phyloP scores from a whole-genome alignment of 163 green algal species.

The Prototheca cutis region DNA sequence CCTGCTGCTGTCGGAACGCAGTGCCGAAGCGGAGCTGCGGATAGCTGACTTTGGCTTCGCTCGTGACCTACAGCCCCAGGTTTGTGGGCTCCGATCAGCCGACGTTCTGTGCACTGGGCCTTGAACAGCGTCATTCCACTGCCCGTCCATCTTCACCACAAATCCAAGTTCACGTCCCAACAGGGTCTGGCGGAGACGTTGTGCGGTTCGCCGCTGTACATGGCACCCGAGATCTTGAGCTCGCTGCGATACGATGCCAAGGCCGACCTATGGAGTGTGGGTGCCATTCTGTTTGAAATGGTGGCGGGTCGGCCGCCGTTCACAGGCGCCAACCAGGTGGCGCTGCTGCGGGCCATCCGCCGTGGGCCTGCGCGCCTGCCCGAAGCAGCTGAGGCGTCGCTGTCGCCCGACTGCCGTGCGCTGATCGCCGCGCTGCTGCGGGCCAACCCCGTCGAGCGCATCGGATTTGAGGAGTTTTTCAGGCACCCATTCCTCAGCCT shows the following conservation, averaged over 20 bases:
- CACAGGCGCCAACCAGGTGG: slow-evolving; percentile 83
- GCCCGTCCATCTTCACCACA: no score
- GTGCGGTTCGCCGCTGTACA: slow-evolving; percentile 94
- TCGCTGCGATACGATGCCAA: slow-evolving; percentile 87
- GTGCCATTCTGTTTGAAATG: slow-evolving; percentile 92
- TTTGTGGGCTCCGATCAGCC: not conserved
- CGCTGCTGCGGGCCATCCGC: slow-evolving; percentile 87
- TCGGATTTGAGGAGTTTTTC: slow-evolving; percentile 87
- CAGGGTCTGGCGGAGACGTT: slow-evolving; percentile 88
- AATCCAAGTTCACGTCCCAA: not conserved
- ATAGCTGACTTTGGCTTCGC: slow-evolving; percentile 99
- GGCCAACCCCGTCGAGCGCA: slow-evolving; percentile 63
- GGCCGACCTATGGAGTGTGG: slow-evolving; percentile 95
- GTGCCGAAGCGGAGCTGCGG: slow-evolving; percentile 49
- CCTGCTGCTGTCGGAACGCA: slow-evolving; percentile 51
- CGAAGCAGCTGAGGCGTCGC: slow-evolving; percentile 29
- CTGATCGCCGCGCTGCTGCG: slow-evolving; percentile 44
- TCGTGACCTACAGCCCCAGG: slow-evolving; percentile 62
- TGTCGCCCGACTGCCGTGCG: slow-evolving; percentile 43
- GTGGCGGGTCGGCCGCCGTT: slow-evolving; percentile 64
- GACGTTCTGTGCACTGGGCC: not conserved
- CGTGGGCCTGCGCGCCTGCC: slow-evolving; percentile 57
- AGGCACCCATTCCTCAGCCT: slow-evolving; percentile 61
- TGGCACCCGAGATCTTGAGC: slow-evolving; percentile 94
- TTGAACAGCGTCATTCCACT: no score